Base-by-base conservation (phyloP, 2,329 filamentous ascomycete species). In the Stagonosporopsis tanaceti region DNA sequence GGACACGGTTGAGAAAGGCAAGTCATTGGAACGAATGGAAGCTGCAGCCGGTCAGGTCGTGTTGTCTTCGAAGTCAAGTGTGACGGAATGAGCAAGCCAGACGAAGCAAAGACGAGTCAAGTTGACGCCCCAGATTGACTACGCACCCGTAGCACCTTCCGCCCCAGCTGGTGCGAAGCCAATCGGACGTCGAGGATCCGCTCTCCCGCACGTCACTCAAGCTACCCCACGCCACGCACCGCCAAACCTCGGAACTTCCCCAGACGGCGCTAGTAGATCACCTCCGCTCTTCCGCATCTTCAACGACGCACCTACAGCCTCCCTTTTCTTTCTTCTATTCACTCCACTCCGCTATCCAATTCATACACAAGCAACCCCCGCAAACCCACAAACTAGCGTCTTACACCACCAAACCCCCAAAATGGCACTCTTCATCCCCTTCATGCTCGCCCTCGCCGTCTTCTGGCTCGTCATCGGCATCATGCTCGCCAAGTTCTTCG, bases 391-490 rank as follows among this genome's bases (percentile, higher is more conserved):
- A 20, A 20, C 20, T 3, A 20, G 20, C 20, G 20, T 20, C 20
- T 20, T 20, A 41, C 22, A 24, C 17, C 14, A 37, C 20, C 30
- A 17, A 9, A 2, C 12, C 28, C 34, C 17, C 11, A 41, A 20
- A 24, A 47, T 61, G 52, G 37, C n/a, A 22, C 28, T 58, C 20
- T 60, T 66, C 48, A 38, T 66, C 27, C 54, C 53, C 37, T 58
- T 69, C 39, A 14, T 62, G 34, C n/a, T 69, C n/a, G 25, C 62
- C 12, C 34, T 68, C 32, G 66, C 66, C 22, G 8, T 50, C 12
- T 57, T 53, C 34, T 69, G 66, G 66, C 52, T 55, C 15, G 25
- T 46, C 25, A 53, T 68, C 15, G 66, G 66, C 11, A 14, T 66
- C 12, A 27, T 64, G 28, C 56, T 69, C 9, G 65, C 65, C 17